Evolutionary conservation across 2,329 filamentous ascomycete genomes (phyloP), one percentile per base, ranked within the genome.

Genomic region (Chaetomium globosum): DNA sequence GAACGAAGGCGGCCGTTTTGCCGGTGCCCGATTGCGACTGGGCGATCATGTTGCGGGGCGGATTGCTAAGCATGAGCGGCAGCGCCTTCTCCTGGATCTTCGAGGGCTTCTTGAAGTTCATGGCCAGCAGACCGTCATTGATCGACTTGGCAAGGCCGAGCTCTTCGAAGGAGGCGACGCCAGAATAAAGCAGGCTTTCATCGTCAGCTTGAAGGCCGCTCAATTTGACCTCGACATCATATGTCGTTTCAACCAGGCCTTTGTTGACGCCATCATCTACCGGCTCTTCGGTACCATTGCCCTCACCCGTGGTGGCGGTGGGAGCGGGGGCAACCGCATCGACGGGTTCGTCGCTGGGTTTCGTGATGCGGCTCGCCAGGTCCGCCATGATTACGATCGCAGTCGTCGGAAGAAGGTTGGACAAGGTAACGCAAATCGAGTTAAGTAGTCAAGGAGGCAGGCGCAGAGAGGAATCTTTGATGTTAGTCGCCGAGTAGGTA

Each of bases 1-100:
- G 89, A 54, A 95, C 91, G 77, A 99, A 99, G 26, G 95, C 95
- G 23, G 93, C 95, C 0, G 95, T 99, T 83, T 99, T 99, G 74
- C 95, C 95, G 23, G 95, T 99, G 72, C 95, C 95, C 2, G 95
- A 99, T 78, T 99, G 95, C n/a, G 95, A 99, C 79, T 99, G 95
- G 3, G 93, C 95, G 74, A 99, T 94, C 85, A 99, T 90, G 79
- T 98, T 98, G 70, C 85, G 84, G 0, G 94, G 90, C n/a, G 95
- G 94, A 74, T 97, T 83, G 72, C 85, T 81, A 69, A 99, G 85
- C 74, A 99, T 90, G 63, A 99, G 84, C 31, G 95, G 95, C 21
- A 99, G 85, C 1, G 95, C 95, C 72, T 90, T 92, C 78, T 97
- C 95, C 81, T 99, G 95, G 70, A 99, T 96, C 81, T 99, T 99